These are phyloP conservation scores for Ramaria sp. DNA, from an alignment of 768 basidiomycete genomes.

Conservation along the genomic window DNA sequence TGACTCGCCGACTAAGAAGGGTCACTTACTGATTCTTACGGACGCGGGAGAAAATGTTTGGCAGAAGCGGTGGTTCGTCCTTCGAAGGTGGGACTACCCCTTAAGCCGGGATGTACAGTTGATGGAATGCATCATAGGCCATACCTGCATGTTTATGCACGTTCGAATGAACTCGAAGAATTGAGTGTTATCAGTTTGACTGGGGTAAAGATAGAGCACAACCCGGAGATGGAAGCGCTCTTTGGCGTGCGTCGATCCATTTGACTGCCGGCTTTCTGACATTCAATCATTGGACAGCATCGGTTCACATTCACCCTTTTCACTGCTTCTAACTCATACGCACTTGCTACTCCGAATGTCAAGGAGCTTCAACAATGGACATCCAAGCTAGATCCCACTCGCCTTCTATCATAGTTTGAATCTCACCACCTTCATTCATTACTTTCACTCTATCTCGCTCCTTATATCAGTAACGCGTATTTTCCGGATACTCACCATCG, in stretches of 20 bases:
- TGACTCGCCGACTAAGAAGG: conserved; percentile 76
- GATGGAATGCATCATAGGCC: conserved; percentile 43
- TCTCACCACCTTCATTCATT: neutral
- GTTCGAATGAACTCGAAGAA: conserved; percentile 78
- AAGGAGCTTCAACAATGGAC: conserved; percentile 86
- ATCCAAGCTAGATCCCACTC: conserved; percentile 73
- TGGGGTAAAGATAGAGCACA: conserved; percentile 77
- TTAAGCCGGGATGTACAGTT: neutral
- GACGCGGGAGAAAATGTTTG: conserved; percentile 75
- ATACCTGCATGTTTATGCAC: conserved; percentile 80
- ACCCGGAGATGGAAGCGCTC: conserved; percentile 78
- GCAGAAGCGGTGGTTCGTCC: conserved; percentile 79
- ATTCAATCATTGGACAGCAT: conserved; percentile 40
- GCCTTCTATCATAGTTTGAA: conserved; percentile 33
- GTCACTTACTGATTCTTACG: conserved; percentile 65
- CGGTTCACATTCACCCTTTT: conserved; percentile 83
- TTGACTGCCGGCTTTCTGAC: neutral
- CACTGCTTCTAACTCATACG: conserved; percentile 86
- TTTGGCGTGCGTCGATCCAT: conserved; percentile 53
- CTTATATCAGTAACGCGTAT: neutral
- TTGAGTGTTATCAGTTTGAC: conserved; percentile 70
- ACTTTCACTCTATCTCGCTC: neutral
- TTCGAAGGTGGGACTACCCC: conserved; percentile 50
- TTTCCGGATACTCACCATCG: neutral
- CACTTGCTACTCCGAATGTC: conserved; percentile 66